Conservation (phyloP, 1,139 yeast species). For the Pichia sp. region DNA sequence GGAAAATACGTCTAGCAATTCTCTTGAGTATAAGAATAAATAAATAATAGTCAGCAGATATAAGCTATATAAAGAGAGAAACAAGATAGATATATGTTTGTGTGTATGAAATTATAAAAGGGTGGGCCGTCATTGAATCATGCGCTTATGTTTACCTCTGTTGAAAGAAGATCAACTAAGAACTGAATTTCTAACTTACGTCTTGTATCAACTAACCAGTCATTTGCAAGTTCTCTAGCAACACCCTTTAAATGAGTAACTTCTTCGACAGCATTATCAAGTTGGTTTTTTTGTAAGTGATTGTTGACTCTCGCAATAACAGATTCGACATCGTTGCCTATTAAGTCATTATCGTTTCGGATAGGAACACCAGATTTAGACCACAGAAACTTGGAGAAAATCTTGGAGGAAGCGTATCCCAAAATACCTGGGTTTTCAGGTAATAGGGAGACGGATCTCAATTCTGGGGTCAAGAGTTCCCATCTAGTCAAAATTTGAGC, state of each 20-base stretch:
- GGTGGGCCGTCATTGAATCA: constrained; percentile 8
- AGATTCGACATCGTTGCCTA: constrained; percentile 82
- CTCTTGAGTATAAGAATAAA: not conserved
- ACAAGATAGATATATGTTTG: not conserved
- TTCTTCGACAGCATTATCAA: constrained; percentile 89
- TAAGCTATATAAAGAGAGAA: not conserved
- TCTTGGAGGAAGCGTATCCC: constrained; percentile 78
- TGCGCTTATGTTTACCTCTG: constrained; percentile 39
- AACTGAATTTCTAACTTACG: constrained; percentile 85
- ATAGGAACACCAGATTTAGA: constrained; percentile 57
- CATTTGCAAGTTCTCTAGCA: constrained; percentile 85
- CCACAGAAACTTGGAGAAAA: constrained; percentile 73
- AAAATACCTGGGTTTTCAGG: constrained; percentile 96
- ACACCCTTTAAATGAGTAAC: constrained; percentile 88
- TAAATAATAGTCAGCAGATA: not conserved
- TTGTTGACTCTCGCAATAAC: constrained; percentile 83
- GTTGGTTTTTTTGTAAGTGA: constrained; percentile 68
- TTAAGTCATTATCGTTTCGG: constrained; percentile 35
- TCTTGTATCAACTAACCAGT: constrained; percentile 88
- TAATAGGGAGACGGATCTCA: constrained; percentile 69
- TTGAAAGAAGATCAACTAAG: constrained; percentile 58
- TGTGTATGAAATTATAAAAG: not conserved
- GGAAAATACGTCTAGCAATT: not conserved
- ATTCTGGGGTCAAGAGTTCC: constrained; percentile 76
- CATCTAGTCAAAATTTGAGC: constrained; percentile 72